A percentile compares a stretch with the other conserved stretches of the same genome.
phyloP scores from a whole-genome alignment of 495 filamentous ascomycete species.

The Pseudomonodictys pantanalensis region DNA sequence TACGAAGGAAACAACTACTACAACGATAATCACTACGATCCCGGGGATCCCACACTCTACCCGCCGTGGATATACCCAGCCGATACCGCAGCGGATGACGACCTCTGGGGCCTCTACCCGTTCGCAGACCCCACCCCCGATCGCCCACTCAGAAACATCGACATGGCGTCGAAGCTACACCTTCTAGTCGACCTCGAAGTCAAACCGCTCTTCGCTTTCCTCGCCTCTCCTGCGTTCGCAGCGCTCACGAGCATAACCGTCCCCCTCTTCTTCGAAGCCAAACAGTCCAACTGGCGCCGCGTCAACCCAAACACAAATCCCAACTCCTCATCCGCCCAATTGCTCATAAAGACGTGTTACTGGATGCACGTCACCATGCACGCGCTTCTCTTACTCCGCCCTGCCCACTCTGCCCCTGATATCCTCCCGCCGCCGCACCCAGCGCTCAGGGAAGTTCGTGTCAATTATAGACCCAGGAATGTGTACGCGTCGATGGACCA shows the following conservation, averaged over 20 bases:
- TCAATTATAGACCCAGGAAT: slow-evolving; percentile 22
- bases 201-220: slow-evolving; percentile 22
- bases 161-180: slow-evolving; percentile 10
- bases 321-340: slow-evolving; percentile 8
- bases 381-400: slow-evolving; percentile 21
- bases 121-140: slow-evolving; percentile 8
- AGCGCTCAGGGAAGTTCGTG: slow-evolving; percentile 12
- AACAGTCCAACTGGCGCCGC: not conserved
- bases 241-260: slow-evolving; percentile 25
- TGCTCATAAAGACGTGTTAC: slow-evolving; percentile 14
- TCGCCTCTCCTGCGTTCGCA: slow-evolving; percentile 13
- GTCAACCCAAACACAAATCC: not conserved
- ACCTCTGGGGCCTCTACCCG: slow-evolving; percentile 25
- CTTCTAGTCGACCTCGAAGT: slow-evolving; percentile 19
- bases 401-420: not conserved
- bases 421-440: not conserved
- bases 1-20: slow-evolving; percentile 24
- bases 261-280: slow-evolving; percentile 24
- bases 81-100: not conserved
- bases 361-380: slow-evolving; percentile 20
- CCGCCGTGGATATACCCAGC: not conserved
- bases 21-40: slow-evolving; percentile 24
- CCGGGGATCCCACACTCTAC: not conserved
- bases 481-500: slow-evolving; percentile 28
- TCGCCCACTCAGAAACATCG: not conserved